Percentiles rank a stretch among this genome's conserved stretches.
Evolutionary conservation across 805 yeast species (phyloP).

Genomic region (Kuraishia borneana): DNA sequence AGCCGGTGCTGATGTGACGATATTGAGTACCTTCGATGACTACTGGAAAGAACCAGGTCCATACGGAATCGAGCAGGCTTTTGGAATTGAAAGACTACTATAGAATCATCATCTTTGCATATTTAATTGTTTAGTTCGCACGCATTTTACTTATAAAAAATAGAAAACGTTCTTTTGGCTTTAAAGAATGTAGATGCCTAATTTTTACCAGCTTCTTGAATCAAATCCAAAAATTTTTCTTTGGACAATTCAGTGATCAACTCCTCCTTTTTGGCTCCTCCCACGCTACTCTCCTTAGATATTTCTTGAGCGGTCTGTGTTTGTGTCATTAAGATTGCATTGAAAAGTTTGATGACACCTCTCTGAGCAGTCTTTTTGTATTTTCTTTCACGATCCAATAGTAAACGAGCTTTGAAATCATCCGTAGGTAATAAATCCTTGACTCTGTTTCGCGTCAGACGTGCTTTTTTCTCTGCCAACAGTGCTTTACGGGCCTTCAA

Average conservation of each 20-base stretch:
- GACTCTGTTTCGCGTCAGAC: constrained; percentile 56
- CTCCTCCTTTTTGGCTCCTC: constrained; percentile 40
- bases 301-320: constrained; percentile 42
- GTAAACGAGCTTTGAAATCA: constrained; percentile 44
- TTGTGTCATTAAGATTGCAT: constrained; percentile 76
- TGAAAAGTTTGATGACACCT: constrained; percentile 79
- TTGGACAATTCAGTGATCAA: constrained; percentile 74
- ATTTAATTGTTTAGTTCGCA: not conserved
- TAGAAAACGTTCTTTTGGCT: constrained; percentile 84
- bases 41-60: constrained; percentile 81
- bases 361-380: constrained; percentile 75
- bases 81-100: constrained; percentile 46
- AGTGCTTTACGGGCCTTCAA: constrained; percentile 68
- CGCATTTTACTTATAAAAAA: constrained; percentile 1
- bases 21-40: constrained; percentile 76
- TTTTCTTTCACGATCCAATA: constrained; percentile 55
- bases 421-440: constrained; percentile 56
- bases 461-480: constrained; percentile 57
- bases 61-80: constrained; percentile 78
- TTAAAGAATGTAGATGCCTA: constrained; percentile 22
- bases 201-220: constrained; percentile 59
- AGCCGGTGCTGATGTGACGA: constrained; percentile 49
- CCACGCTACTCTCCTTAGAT: constrained; percentile 26
- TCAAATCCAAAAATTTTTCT: constrained; percentile 81
- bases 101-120: constrained; percentile 2